Conservation (phyloP, 225 moss, liverwort and hornwort genomes). For the Pseudoscleropodium purum region DNA sequence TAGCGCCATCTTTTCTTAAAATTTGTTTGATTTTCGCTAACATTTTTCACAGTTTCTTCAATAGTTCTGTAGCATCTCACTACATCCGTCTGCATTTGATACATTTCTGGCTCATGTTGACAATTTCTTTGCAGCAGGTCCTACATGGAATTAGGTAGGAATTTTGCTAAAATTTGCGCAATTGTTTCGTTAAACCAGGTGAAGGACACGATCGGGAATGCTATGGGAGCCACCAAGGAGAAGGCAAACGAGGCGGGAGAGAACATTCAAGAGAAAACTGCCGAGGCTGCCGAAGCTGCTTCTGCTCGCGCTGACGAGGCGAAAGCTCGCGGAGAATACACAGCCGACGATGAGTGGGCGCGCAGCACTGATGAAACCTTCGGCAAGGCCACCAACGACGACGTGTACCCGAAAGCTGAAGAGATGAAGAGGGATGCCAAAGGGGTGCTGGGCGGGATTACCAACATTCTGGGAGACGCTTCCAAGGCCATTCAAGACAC, state of each 20-base stretch:
- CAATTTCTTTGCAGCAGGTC: neutral
- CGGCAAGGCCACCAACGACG: neutral
- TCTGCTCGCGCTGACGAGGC: conserved; percentile 30
- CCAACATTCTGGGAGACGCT: conserved; percentile 19
- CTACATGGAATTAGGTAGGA: neutral
- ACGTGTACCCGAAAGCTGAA: conserved; percentile 5
- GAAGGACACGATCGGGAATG: conserved; percentile 9
- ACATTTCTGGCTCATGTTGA: neutral
- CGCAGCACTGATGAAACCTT: neutral
- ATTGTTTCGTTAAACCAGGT: neutral
- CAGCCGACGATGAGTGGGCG: conserved; percentile 8
- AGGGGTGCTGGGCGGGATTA: conserved; percentile 13
- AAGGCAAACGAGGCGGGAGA: conserved; percentile 30
- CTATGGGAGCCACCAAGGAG: conserved; percentile 23
- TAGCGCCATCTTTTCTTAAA: no score
- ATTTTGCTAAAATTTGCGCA: neutral
- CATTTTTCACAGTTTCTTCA: no score
- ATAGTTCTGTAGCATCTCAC: no score
- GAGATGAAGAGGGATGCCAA: conserved; percentile 4
- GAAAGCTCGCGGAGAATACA: conserved; percentile 21
- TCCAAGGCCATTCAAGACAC: conserved; percentile 43
- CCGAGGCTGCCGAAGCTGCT: neutral
- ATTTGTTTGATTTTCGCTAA: neutral
- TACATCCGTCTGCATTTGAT: neutral
- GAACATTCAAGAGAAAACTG: conserved; percentile 13